A percentile compares a stretch with the other conserved stretches of the same genome.
These are phyloP conservation scores for Trichoderma sp. DNA, from an alignment of 2,329 filamentous ascomycete genomes.

Conservation along the genomic window DNA sequence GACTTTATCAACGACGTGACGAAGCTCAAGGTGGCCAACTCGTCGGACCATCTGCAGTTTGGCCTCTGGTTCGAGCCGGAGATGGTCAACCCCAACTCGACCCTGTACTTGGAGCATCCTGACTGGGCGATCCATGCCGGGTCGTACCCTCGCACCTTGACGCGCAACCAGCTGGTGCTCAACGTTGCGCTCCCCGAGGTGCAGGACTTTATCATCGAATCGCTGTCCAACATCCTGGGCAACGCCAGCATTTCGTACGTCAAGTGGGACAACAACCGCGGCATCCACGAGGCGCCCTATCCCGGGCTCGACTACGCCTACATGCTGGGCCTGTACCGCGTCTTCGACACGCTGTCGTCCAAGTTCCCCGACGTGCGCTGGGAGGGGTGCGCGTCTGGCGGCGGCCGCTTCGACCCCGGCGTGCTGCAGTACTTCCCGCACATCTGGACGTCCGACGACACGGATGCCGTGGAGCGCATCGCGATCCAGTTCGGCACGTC, in stretches of 20 bases:
- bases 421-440: slow-evolving; percentile 67
- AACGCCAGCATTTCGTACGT: slow-evolving; percentile 60
- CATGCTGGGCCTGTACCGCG: slow-evolving; percentile 64
- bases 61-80: slow-evolving; percentile 70
- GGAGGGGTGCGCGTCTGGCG: slow-evolving; percentile 68
- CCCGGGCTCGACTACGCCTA: slow-evolving; percentile 60
- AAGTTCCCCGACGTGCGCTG: slow-evolving; percentile 64
- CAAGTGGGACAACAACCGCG: slow-evolving; percentile 71
- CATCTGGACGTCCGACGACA: slow-evolving; percentile 67
- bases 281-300: slow-evolving; percentile 60
- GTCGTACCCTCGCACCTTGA: slow-evolving; percentile 57
- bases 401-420: slow-evolving; percentile 65
- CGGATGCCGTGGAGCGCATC: slow-evolving; percentile 62
- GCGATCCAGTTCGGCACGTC: slow-evolving; percentile 66
- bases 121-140: slow-evolving; percentile 65
- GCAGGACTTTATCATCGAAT: slow-evolving; percentile 62
- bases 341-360: slow-evolving; percentile 61
- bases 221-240: slow-evolving; percentile 57
- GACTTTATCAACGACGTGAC: slow-evolving; percentile 56
- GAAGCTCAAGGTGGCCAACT: slow-evolving; percentile 50
- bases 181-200: slow-evolving; percentile 64
- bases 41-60: slow-evolving; percentile 56
- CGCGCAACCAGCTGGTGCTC: slow-evolving; percentile 62
- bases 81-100: slow-evolving; percentile 66
- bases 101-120: slow-evolving; percentile 62